These are phyloP conservation scores for Melanogaster broomeanus DNA, from an alignment of 768 basidiomycete genomes.

Conservation along the genomic window DNA sequence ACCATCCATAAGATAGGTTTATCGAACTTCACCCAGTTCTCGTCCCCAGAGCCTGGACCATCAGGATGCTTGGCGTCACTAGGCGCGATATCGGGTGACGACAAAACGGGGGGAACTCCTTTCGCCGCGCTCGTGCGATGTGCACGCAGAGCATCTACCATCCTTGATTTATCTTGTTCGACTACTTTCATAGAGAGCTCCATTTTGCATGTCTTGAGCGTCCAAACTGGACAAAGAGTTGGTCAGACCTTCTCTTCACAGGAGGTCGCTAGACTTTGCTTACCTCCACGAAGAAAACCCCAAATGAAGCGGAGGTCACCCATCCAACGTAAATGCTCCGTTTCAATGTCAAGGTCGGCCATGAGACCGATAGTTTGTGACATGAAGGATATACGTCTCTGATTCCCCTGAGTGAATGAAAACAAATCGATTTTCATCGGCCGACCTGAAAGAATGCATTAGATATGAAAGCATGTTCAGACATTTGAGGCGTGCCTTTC, in stretches of 20 bases:
- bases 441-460: constrained; percentile 45
- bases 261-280: constrained; percentile 16
- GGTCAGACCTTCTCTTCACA: background rate
- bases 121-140: constrained; percentile 31
- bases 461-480: background rate
- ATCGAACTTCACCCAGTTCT: constrained; percentile 73
- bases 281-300: constrained; percentile 72
- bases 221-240: constrained; percentile 46
- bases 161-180: constrained; percentile 68
- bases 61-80: constrained; percentile 14
- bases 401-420: constrained; percentile 69
- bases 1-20: constrained; percentile 69
- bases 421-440: constrained; percentile 79
- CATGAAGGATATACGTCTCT: constrained; percentile 75
- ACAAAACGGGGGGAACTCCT: constrained; percentile 5
- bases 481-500: constrained; percentile 51
- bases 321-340: constrained; percentile 86
- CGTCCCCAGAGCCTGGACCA: constrained; percentile 40
- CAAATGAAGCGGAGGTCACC: constrained; percentile 77
- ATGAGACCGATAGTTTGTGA: constrained; percentile 81
- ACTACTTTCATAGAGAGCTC: constrained; percentile 70
- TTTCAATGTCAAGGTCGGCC: constrained; percentile 84
- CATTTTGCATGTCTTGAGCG: constrained; percentile 65
- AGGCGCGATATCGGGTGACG: constrained; percentile 11
- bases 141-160: constrained; percentile 54